These are phyloP conservation scores for Coemansia aciculifera DNA, from an alignment of 192 early-diverging fungal species.

Conservation along the genomic window DNA sequence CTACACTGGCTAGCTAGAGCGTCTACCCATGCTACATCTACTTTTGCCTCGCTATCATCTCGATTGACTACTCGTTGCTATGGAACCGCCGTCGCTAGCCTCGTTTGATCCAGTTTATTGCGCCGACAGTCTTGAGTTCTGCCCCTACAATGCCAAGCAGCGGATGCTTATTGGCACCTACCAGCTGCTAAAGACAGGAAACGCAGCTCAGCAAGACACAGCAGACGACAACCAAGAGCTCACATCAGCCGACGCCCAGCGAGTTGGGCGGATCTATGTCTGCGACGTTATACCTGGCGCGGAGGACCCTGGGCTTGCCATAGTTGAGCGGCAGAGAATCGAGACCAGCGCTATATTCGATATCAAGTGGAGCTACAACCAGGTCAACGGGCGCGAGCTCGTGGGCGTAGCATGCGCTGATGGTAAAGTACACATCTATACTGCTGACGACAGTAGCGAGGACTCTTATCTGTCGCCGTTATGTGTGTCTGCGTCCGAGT, in stretches of 20 bases:
- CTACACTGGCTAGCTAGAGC: not conserved
- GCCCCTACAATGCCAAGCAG: conserved; percentile 55
- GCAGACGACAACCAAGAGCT: conserved; percentile 17
- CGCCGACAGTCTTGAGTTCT: conserved; percentile 74
- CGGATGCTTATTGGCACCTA: conserved; percentile 72
- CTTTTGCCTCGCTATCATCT: not conserved
- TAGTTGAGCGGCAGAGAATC: conserved; percentile 56
- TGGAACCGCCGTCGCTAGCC: conserved; percentile 30
- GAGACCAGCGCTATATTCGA: conserved; percentile 70
- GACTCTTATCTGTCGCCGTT: conserved; percentile 27
- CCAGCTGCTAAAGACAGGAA: conserved; percentile 52
- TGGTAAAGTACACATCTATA: conserved; percentile 60
- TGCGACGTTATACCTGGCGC: conserved; percentile 46
- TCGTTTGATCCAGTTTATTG: conserved; percentile 68
- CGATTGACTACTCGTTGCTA: not conserved
- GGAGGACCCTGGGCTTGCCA: conserved; percentile 17
- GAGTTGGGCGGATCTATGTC: conserved; percentile 70
- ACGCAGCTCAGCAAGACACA: conserved; percentile 1
- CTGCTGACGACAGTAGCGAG: conserved; percentile 37
- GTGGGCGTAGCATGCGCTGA: conserved; percentile 65
- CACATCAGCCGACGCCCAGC: conserved; percentile 43
- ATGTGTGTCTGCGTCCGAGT: conserved; percentile 44
- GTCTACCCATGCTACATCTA: not conserved
- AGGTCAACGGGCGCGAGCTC: conserved; percentile 49
- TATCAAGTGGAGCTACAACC: conserved; percentile 70